These are phyloP conservation scores for Arabis hirsuta DNA, from an alignment of 345 rosid genomes.

Conservation along the genomic window DNA sequence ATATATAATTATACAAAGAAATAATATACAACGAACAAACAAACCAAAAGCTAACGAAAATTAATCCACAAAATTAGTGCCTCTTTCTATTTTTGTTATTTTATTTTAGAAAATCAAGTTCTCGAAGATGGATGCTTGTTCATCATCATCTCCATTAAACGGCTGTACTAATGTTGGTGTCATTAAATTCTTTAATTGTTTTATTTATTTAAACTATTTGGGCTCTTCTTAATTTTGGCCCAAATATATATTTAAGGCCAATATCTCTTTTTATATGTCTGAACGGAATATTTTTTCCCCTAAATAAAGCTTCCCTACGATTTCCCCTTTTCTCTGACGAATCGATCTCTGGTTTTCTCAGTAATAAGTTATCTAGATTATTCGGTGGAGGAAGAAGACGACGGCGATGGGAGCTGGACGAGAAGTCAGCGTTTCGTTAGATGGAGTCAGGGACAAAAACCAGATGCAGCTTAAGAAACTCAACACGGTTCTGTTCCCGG, in stretches of 20 bases:
- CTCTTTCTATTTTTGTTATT: too few species aligned
- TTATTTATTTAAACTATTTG: background rate
- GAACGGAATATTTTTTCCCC: background rate
- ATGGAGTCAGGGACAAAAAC: conserved; percentile 96
- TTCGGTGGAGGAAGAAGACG: conserved; percentile 31
- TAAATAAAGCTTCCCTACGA: background rate
- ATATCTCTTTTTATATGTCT: background rate
- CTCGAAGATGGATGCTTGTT: too few species aligned
- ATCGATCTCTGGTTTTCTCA: background rate
- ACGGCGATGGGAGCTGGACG: conserved; percentile 78
- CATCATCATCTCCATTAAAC: too few species aligned
- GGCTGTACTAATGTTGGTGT: too few species aligned
- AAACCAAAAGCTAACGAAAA: too few species aligned
- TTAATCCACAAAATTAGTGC: too few species aligned
- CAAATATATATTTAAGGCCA: background rate
- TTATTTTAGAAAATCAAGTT: too few species aligned
- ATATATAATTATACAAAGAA: too few species aligned
- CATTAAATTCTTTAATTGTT: too few species aligned
- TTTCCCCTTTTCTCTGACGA: background rate
- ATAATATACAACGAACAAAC: too few species aligned
- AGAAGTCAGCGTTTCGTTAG: conserved; percentile 75
- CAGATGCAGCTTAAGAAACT: conserved; percentile 97
- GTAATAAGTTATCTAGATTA: conserved; percentile 23
- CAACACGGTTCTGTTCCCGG: conserved; percentile 87
- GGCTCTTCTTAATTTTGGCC: background rate